A percentile compares a stretch with the other conserved stretches of the same genome.
Evolutionary conservation across 108 stramenopile genomes (phyloP).

Genomic region (Conticribra guillardii): DNA sequence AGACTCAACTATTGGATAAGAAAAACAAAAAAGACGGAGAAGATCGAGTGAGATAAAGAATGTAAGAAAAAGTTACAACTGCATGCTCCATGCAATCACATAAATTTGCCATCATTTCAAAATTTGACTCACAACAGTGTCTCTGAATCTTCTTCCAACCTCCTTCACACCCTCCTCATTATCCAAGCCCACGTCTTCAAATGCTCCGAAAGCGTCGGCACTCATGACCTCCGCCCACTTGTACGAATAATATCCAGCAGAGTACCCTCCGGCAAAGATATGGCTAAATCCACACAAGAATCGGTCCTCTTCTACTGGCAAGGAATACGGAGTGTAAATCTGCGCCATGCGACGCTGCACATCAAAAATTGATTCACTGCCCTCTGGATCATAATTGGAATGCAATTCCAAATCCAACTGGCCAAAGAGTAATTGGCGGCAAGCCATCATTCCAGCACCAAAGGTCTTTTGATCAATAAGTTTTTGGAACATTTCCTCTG

Average conservation of each 20-base stretch:
- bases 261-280: slow-evolving; percentile 97
- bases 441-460: slow-evolving; percentile 92
- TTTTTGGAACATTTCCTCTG: slow-evolving; percentile 96
- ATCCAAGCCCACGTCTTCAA: slow-evolving; percentile 98
- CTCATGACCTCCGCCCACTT: slow-evolving; percentile 99
- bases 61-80: no score
- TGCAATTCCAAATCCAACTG: slow-evolving; percentile 96
- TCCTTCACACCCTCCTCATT: slow-evolving; percentile 89
- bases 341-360: slow-evolving; percentile 87
- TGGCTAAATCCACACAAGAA: slow-evolving; percentile 97
- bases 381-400: slow-evolving; percentile 79
- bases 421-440: slow-evolving; percentile 96
- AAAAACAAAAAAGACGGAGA: no score
- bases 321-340: slow-evolving; percentile 86
- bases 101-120: no score
- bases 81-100: no score
- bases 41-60: no score
- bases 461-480: slow-evolving; percentile 91
- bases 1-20: slow-evolving; percentile 50
- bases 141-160: slow-evolving; percentile 90
- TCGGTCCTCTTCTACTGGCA: slow-evolving; percentile 93
- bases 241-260: slow-evolving; percentile 96
- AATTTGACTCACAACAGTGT: slow-evolving; percentile 85
- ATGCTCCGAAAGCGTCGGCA: slow-evolving; percentile 97
- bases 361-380: slow-evolving; percentile 85